phyloP scores from a whole-genome alignment of 352 stramenopile genomes.

The Globisporangium emineosum region DNA sequence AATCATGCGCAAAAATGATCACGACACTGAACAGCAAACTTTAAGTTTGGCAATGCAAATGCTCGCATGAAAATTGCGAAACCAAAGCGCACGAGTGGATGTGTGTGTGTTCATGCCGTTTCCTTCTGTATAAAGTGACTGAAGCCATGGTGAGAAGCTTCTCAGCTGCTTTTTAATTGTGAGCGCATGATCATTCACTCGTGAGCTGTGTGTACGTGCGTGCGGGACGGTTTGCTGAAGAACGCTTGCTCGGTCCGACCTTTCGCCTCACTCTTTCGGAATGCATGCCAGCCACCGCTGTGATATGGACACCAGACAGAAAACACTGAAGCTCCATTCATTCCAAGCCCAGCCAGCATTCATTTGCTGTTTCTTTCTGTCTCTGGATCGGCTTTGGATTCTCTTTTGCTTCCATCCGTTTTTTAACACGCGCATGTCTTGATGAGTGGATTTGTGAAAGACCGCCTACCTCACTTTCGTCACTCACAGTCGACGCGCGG shows the following conservation, averaged over 20 bases:
- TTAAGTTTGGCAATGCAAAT: too few relatives aligned
- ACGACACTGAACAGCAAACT: too few relatives aligned
- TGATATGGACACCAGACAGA: too few relatives aligned
- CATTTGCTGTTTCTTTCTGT: neutral
- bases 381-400: too few relatives aligned
- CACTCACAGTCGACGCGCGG: neutral
- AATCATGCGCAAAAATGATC: too few relatives aligned
- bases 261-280: neutral
- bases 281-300: neutral
- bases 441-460: constrained; percentile 12
- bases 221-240: neutral
- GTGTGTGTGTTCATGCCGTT: neutral
- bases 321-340: too few relatives aligned
- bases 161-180: too few relatives aligned
- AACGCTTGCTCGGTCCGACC: neutral
- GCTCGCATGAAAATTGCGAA: too few relatives aligned
- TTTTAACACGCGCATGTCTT: constrained; percentile 3
- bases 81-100: neutral
- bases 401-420: neutral
- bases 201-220: neutral
- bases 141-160: neutral
- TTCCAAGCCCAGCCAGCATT: neutral
- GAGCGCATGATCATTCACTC: too few relatives aligned
- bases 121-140: neutral
- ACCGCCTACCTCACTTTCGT: neutral